Base-by-base conservation (phyloP, 306 rosid species). In the Sechiopsis laciniata region DNA sequence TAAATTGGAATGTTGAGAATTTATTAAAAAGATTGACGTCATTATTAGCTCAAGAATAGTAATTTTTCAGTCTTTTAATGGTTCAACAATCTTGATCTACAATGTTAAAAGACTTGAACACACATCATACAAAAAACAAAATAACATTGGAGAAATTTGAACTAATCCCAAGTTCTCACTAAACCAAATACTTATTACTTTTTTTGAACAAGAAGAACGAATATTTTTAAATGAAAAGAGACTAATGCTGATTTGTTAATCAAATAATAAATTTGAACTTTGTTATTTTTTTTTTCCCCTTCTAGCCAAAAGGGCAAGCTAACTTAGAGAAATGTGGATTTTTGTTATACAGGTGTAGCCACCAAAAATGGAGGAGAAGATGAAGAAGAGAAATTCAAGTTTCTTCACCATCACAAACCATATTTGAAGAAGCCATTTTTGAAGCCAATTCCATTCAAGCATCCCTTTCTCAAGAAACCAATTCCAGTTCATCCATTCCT, bases 341-440 rank as follows among this genome's bases (percentile, higher is more conserved):
- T 45, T 67, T 46, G n/a, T 65, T 37, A 40, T 14, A 22, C 8
- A 21, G 73, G 54, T 22, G 58, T 7, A 50, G 22, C 42, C 20
- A n/a, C 29, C 22, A 22, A 68, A 16, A 69, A 69, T 69, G 37
- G 37, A 32, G 59, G 46, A 21, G 74, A 15, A 14, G 73, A 48
- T 50, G 74, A 21, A 0, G 21, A 69, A 14, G 74, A 69, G 74
- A 69, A 69, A 4, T 50, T 69, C 74, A 69, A 50, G 74, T 69
- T 50, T 24, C 17, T 40, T 26, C 75, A 45, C 0, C 75, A 24
- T 12, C 69, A 54, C n/a, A 63, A 78, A 12, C 81, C 81, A 72
- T 73, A 7, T 20, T 78, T 20, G 3, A 68, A 68, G 73, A 69
- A 69, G 2, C 74, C 74, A 22, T 14, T 69, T 15, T 17, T 13